phyloP scores from a whole-genome alignment of 441 rosid genomes.

The Croton setiger region DNA sequence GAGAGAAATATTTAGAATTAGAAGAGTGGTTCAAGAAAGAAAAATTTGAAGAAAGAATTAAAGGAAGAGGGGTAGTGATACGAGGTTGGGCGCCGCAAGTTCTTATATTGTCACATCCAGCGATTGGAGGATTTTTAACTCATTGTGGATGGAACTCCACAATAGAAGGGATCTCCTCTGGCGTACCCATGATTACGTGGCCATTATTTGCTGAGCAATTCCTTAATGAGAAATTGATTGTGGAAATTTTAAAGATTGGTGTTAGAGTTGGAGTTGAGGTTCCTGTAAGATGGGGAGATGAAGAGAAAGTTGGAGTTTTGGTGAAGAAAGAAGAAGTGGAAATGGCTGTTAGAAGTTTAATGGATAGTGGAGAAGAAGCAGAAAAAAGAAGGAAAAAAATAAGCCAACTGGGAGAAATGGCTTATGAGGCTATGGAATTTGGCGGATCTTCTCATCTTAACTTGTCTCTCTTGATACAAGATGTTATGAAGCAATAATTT shows the following conservation, averaged over 20 bases:
- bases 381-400: constrained; percentile 33
- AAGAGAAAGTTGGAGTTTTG: constrained; percentile 51
- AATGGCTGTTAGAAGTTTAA: constrained; percentile 43
- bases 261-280: constrained; percentile 56
- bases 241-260: constrained; percentile 53
- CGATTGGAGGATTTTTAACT: constrained; percentile 65
- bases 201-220: constrained; percentile 75
- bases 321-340: constrained; percentile 45
- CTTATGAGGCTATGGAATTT: constrained; percentile 35
- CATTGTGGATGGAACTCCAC: constrained; percentile 94
- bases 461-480: constrained; percentile 39
- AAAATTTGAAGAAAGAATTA: constrained; percentile 49
- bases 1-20: constrained; percentile 19
- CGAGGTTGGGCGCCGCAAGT: constrained; percentile 84
- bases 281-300: constrained; percentile 75
- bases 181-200: constrained; percentile 81
- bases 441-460: constrained; percentile 49
- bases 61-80: constrained; percentile 55
- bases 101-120: constrained; percentile 61
- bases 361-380: constrained; percentile 45
- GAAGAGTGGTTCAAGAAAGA: constrained; percentile 45
- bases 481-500: constrained; percentile 24
- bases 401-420: constrained; percentile 36
- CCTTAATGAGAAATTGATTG: constrained; percentile 58
- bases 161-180: constrained; percentile 49